Evolutionary conservation across 495 filamentous ascomycete genomes (phyloP).

Genomic region (Neurospora sp.): DNA sequence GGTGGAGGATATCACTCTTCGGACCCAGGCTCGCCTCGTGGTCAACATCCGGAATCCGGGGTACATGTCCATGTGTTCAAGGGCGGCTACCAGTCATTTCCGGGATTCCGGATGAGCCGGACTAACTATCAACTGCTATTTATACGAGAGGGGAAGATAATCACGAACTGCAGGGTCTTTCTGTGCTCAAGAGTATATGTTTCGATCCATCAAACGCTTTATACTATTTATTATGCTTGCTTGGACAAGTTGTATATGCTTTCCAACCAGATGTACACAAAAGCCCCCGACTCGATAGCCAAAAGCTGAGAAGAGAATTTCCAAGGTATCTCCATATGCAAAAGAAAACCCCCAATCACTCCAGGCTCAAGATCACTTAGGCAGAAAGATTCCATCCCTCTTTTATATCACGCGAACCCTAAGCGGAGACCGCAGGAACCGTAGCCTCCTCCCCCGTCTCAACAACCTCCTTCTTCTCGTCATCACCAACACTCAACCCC

Average conservation of each 20-base stretch:
- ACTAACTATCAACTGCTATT: not conserved
- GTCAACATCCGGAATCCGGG: not conserved
- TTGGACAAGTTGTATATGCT: not conserved
- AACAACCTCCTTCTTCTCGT: constrained; percentile 14
- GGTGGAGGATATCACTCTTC: not conserved
- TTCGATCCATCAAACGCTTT: not conserved
- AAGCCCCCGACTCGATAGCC: not conserved
- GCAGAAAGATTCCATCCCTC: not conserved
- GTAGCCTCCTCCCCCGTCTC: constrained; percentile 3
- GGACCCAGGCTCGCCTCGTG: not conserved
- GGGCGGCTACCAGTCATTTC: not conserved
- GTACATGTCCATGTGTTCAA: not conserved
- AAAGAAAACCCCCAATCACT: no score
- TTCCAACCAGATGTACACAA: not conserved
- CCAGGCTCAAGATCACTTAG: constrained; percentile 33
- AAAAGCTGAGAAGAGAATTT: not conserved
- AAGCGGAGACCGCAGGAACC: not conserved
- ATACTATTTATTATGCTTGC: not conserved
- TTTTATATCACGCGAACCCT: not conserved
- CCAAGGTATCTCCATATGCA: not conserved
- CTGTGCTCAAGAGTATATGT: not conserved
- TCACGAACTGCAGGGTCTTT: not conserved
- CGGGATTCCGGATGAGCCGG: not conserved
- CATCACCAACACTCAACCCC: constrained; percentile 1
- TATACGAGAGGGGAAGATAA: not conserved